Conservation (phyloP, 176 grass and related monocot genomes). For the Oryza nivara region DNA sequence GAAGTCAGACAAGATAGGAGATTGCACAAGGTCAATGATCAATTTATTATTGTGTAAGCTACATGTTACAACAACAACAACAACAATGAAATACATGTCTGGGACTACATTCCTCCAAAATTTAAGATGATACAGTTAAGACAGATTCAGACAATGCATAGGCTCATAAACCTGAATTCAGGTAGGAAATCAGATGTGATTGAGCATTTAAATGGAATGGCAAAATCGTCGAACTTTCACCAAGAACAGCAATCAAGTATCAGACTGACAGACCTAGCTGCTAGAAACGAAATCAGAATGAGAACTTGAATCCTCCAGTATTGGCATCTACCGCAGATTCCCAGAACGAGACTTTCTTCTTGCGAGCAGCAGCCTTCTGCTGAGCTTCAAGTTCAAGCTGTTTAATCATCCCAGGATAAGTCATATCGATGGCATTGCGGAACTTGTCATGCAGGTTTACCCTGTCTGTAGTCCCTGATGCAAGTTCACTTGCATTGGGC, state of each 20-base stretch:
- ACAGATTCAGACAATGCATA: neutral
- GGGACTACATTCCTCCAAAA: neutral
- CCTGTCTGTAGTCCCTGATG: conserved; percentile 85
- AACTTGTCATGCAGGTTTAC: conserved; percentile 88
- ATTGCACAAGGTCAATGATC: neutral
- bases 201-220: neutral
- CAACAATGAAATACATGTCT: neutral
- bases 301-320: conserved; percentile 87
- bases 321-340: conserved; percentile 72
- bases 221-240: neutral
- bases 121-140: neutral
- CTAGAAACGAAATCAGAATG: conserved; percentile 51
- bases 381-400: conserved; percentile 64
- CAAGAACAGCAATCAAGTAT: neutral
- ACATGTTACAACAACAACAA: neutral
- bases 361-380: conserved; percentile 63
- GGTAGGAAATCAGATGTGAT: neutral
- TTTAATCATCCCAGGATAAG: conserved; percentile 68
- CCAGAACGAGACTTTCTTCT: conserved; percentile 81
- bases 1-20: neutral
- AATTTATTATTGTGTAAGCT: neutral
- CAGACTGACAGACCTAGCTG: neutral
- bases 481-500: conserved; percentile 82
- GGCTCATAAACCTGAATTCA: neutral
- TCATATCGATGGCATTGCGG: conserved; percentile 54